Evolutionary conservation across 163 green algal genomes (phyloP), one percentile per base, ranked within the genome.

Genomic region (Chlorella variabilis): DNA sequence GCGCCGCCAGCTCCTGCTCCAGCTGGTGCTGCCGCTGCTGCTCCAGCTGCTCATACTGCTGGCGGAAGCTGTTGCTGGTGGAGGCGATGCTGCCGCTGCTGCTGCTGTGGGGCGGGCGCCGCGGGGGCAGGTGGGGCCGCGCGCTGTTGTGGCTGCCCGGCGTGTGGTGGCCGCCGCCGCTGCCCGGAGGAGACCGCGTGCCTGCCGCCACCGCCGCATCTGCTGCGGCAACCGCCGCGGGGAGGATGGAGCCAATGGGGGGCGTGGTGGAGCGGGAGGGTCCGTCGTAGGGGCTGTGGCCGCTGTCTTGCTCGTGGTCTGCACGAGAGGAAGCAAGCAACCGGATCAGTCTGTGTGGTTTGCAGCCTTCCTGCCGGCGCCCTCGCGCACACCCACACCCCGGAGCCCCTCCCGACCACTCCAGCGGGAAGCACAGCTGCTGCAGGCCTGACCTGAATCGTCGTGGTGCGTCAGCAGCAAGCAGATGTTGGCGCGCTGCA

Each of bases 401-500:
- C n/a, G n/a, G n/a, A n/a, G n/a, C n/a, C n/a, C n/a, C n/a, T n/a
- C n/a, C n/a, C n/a, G n/a, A n/a, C n/a, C n/a, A n/a, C n/a, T n/a
- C n/a, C n/a, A n/a, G n/a, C n/a, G n/a, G n/a, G n/a, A n/a, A n/a
- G n/a, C n/a, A n/a, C n/a, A n/a, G 15, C 45, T 54, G 45, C 11
- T 54, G 45, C 45, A 23, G 45, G 45, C 45, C 15, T 54, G 45
- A 54, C 58, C 51, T 54, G 75, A 81, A 39, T 81, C 75, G 75
- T 81, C 75, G 39, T 81, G 75, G 59, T 31, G 29, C 4, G 41
- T 2, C 27, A 87, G 48, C 69, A 94, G 77, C 49, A 93, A 69
- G 71, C 87, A 89, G 65, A 95, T 88, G 84, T 93, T 95, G 73
- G 85, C 86, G 21, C 92, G n/a, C n/a, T n/a, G n/a, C n/a, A n/a